Evolutionary conservation across 352 stramenopile species (phyloP).

Genomic region (Elongisporangium prolatum): DNA sequence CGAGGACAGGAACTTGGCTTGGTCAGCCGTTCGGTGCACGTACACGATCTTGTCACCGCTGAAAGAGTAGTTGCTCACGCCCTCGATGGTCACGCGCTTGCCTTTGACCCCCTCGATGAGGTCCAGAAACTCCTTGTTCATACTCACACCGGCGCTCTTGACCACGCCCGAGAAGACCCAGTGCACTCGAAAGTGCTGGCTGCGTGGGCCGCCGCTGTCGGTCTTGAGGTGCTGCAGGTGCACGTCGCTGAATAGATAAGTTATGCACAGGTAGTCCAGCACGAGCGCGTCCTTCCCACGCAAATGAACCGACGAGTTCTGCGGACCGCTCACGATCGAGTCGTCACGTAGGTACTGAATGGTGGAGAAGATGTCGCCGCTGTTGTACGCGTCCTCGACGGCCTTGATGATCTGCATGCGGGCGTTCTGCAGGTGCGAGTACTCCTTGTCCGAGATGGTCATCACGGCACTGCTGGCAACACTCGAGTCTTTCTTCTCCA

Average conservation of each 20-base stretch:
- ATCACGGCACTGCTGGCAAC: conserved; percentile 38
- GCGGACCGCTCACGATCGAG: conserved; percentile 80
- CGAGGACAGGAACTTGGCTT: conserved; percentile 83
- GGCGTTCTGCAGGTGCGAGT: conserved; percentile 65
- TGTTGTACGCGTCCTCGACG: conserved; percentile 79
- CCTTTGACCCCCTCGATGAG: conserved; percentile 82
- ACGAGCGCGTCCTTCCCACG: conserved; percentile 79
- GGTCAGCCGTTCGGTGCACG: conserved; percentile 82
- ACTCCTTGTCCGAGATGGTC: conserved; percentile 78
- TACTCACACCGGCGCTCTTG: conserved; percentile 73
- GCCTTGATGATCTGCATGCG: conserved; percentile 81
- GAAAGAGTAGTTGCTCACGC: conserved; percentile 87
- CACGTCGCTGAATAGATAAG: conserved; percentile 75
- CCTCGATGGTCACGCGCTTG: conserved; percentile 74
- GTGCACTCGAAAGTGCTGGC: conserved; percentile 84
- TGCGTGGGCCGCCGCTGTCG: conserved; percentile 74
- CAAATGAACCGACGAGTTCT: conserved; percentile 83
- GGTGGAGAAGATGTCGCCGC: conserved; percentile 66
- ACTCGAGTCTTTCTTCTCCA: conserved; percentile 75
- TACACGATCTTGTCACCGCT: conserved; percentile 87
- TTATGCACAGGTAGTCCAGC: conserved; percentile 86
- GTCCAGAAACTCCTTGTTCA: conserved; percentile 87
- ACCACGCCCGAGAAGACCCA: conserved; percentile 75
- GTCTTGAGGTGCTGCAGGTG: conserved; percentile 76
- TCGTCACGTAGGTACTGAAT: conserved; percentile 84